Conservation (phyloP, 352 stramenopile genomes). For the Globisporangium perplexum region DNA sequence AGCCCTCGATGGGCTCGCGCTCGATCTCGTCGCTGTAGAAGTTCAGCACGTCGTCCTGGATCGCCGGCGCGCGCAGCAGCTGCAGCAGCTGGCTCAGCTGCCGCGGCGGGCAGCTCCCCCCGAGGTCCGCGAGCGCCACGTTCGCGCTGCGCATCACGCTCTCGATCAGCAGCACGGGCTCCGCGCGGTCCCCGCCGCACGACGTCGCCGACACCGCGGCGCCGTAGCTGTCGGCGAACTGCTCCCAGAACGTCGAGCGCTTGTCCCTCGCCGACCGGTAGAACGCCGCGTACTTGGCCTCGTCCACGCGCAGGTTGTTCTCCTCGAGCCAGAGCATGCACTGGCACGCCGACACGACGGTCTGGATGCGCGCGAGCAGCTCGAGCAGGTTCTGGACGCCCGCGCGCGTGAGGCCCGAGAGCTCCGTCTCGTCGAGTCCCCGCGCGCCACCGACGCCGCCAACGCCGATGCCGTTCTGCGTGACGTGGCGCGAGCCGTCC, state of each 20-base stretch:
- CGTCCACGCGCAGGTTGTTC: conserved; percentile 38
- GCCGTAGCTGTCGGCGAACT: conserved; percentile 68
- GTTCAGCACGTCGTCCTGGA: conserved; percentile 53
- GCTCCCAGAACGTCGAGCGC: conserved; percentile 48
- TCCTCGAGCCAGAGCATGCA: conserved; percentile 68
- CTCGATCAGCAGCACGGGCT: conserved; percentile 64
- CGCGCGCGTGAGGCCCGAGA: conserved; percentile 50
- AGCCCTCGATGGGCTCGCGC: conserved; percentile 62
- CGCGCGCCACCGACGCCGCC: conserved; percentile 4
- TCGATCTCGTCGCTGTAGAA: conserved; percentile 64
- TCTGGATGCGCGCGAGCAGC: conserved; percentile 60
- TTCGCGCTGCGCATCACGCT: conserved; percentile 71
- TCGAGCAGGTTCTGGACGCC: conserved; percentile 68
- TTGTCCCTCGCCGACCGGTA: conserved; percentile 53
- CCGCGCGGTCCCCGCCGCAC: conserved; percentile 25
- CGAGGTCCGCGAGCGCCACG: conserved; percentile 20
- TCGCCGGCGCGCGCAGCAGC: conserved; percentile 30
- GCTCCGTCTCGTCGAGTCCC: conserved; percentile 61
- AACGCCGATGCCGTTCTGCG: conserved; percentile 20
- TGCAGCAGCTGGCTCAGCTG: conserved; percentile 51
- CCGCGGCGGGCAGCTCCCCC: conserved; percentile 35
- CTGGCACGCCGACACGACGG: conserved; percentile 41
- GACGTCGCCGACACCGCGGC: conserved; percentile 41
- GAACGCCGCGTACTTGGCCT: conserved; percentile 50
- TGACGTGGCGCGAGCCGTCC: conserved; percentile 48